A percentile compares a stretch with the other conserved stretches of the same genome.
Conservation (phyloP, 495 filamentous ascomycete genomes). For the Neurospora sp. region DNA sequence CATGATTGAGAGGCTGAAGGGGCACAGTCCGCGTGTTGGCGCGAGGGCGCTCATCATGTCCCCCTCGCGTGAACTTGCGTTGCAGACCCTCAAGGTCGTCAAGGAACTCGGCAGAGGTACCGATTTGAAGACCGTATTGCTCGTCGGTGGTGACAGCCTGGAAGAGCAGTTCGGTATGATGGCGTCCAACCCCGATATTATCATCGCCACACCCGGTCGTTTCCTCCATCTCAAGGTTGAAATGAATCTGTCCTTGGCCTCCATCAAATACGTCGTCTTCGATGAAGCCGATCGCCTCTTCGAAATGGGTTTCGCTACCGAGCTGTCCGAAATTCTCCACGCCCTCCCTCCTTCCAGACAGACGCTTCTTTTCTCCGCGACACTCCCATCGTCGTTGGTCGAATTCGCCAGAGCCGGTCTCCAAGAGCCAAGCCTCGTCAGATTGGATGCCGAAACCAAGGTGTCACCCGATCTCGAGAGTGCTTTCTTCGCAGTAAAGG, state of each 20-base stretch:
- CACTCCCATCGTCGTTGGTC: slow-evolving; percentile 81
- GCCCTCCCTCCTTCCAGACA: slow-evolving; percentile 75
- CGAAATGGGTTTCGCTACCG: slow-evolving; percentile 94
- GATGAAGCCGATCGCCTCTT: slow-evolving; percentile 95
- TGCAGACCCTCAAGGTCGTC: slow-evolving; percentile 92
- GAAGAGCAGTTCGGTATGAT: slow-evolving; percentile 94
- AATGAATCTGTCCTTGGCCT: slow-evolving; percentile 80
- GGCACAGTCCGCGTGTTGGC: slow-evolving; percentile 78
- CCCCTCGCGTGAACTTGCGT: slow-evolving; percentile 81
- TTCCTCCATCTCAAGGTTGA: slow-evolving; percentile 94
- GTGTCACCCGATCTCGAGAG: slow-evolving; percentile 88
- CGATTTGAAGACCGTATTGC: slow-evolving; percentile 74
- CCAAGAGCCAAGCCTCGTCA: slow-evolving; percentile 77
- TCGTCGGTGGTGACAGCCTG: slow-evolving; percentile 89
- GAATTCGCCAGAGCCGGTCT: slow-evolving; percentile 92
- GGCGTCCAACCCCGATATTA: slow-evolving; percentile 87
- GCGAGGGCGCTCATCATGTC: slow-evolving; percentile 79
- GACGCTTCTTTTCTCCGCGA: slow-evolving; percentile 90
- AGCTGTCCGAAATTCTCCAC: slow-evolving; percentile 87
- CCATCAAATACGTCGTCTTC: slow-evolving; percentile 85
- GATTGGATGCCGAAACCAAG: slow-evolving; percentile 89
- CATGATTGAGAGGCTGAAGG: slow-evolving; percentile 88
- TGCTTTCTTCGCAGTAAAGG: slow-evolving; percentile 88
- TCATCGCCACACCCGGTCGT: slow-evolving; percentile 92
- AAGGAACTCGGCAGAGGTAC: slow-evolving; percentile 88